These are phyloP conservation scores for Sinapis alba DNA, from an alignment of 441 rosid genomes.

Conservation along the genomic window DNA sequence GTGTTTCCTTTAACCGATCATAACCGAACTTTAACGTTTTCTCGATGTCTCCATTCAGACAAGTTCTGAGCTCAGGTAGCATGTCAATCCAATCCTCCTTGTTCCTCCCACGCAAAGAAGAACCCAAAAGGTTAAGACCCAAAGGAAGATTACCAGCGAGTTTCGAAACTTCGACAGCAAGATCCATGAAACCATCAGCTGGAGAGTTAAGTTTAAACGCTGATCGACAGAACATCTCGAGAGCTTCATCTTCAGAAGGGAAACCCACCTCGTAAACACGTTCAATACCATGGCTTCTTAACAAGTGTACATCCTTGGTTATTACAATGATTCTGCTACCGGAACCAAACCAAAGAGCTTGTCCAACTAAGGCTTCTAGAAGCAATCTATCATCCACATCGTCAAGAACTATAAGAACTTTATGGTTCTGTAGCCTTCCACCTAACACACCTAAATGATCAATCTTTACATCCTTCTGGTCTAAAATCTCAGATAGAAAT, in stretches of 20 bases:
- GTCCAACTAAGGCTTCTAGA: conserved; percentile 17
- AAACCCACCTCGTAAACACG: conserved; percentile 2
- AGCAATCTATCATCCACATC: conserved; percentile 27
- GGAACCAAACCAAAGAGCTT: conserved; percentile 34
- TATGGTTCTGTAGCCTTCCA: conserved; percentile 23
- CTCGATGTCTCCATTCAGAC: neutral
- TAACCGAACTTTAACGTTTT: conserved; percentile 25
- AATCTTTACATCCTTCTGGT: neutral
- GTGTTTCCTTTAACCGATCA: conserved; percentile 31
- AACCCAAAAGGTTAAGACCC: conserved; percentile 36
- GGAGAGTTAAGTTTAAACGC: conserved; percentile 20
- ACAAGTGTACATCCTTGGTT: conserved; percentile 28
- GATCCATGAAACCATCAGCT: neutral
- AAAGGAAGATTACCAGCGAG: conserved; percentile 35
- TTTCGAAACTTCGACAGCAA: neutral
- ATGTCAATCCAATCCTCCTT: conserved; percentile 5
- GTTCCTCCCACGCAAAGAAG: conserved; percentile 12
- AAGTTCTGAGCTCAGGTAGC: neutral
- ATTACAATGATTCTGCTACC: conserved; percentile 44
- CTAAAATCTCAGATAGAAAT: conserved; percentile 18
- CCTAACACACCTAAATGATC: neutral
- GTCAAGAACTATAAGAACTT: conserved; percentile 35
- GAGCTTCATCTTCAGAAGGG: conserved; percentile 22
- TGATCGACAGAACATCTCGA: conserved; percentile 22
- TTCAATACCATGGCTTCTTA: conserved; percentile 13